A percentile compares a stretch with the other conserved stretches of the same genome.
phyloP scores from a whole-genome alignment of 2,329 filamentous ascomycete genomes.

The Microcyclosporella mali region DNA sequence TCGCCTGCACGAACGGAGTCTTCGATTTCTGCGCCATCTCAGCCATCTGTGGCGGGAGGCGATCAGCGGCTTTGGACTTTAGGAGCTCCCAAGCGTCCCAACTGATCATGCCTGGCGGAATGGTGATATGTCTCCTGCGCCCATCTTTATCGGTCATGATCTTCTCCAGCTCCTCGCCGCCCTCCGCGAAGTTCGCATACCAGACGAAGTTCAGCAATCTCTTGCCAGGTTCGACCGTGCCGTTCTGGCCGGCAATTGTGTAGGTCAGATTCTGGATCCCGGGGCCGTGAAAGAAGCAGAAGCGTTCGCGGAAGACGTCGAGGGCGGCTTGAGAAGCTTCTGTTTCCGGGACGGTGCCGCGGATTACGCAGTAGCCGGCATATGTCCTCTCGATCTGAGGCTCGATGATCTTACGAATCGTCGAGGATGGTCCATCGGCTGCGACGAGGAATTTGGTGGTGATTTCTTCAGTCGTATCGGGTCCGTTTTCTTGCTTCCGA shows the following conservation, averaged over 20 bases:
- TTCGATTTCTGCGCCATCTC: conserved; percentile 37
- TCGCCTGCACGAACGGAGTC: conserved; percentile 41
- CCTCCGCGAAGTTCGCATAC: conserved; percentile 39
- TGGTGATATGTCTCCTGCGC: conserved; percentile 35
- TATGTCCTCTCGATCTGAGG: conserved; percentile 28
- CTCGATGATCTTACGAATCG: conserved; percentile 25
- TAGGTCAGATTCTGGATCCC: conserved; percentile 39
- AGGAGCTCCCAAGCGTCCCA: conserved; percentile 38
- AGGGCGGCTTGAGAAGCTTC: conserved; percentile 31
- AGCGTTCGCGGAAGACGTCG: conserved; percentile 34
- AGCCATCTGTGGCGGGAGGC: conserved; percentile 35
- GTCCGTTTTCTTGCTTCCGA: conserved; percentile 17
- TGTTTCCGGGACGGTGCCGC: conserved; percentile 30
- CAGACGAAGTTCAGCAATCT: conserved; percentile 44
- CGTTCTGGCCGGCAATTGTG: conserved; percentile 39
- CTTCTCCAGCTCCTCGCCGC: conserved; percentile 33
- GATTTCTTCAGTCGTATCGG: conserved; percentile 14
- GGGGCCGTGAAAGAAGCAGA: conserved; percentile 37
- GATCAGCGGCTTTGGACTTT: conserved; percentile 28
- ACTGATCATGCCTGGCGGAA: conserved; percentile 38
- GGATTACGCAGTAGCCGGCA: conserved; percentile 30
- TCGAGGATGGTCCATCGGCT: conserved; percentile 39
- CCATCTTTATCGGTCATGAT: conserved; percentile 43
- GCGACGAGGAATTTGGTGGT: conserved; percentile 37
- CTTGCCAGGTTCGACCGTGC: conserved; percentile 35